Evolutionary conservation across 495 filamentous ascomycete species (phyloP).

Genomic region (Massariosphaeria phaeospora): DNA sequence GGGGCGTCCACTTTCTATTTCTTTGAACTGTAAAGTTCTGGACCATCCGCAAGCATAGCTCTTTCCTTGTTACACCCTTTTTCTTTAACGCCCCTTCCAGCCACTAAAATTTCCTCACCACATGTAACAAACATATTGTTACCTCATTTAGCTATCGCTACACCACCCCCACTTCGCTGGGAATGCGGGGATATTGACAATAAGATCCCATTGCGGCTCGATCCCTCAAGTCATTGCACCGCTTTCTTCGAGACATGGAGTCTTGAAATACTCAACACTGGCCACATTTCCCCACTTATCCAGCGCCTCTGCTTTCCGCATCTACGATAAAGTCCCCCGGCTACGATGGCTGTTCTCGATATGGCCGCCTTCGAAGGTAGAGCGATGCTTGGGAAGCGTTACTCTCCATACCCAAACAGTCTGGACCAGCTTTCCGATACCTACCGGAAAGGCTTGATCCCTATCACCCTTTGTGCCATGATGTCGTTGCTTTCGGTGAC

Average conservation of each 20-base stretch:
- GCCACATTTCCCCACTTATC: background rate
- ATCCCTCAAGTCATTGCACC: background rate
- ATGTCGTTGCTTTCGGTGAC: slow-evolving; percentile 36
- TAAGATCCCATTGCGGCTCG: background rate
- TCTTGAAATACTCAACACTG: background rate
- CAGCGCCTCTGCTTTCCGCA: background rate
- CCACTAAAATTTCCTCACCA: background rate
- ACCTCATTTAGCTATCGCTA: background rate
- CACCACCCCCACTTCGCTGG: background rate
- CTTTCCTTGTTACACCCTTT: background rate
- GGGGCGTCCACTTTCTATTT: slow-evolving; percentile 4
- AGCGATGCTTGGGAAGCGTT: slow-evolving; percentile 22
- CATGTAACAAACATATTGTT: slow-evolving; percentile 2
- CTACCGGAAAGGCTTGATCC: slow-evolving; percentile 33
- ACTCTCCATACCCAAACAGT: slow-evolving; percentile 38
- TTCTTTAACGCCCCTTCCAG: background rate
- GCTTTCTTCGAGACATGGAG: background rate
- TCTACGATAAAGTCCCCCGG: background rate
- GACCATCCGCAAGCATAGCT: background rate
- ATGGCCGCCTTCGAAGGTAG: slow-evolving; percentile 13
- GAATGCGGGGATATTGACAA: background rate
- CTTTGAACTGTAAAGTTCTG: background rate
- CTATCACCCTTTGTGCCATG: slow-evolving; percentile 32
- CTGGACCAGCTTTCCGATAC: slow-evolving; percentile 29
- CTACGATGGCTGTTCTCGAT: background rate